Conservation (phyloP, 2,329 filamentous ascomycete species). For the Verticillium longisporum region DNA sequence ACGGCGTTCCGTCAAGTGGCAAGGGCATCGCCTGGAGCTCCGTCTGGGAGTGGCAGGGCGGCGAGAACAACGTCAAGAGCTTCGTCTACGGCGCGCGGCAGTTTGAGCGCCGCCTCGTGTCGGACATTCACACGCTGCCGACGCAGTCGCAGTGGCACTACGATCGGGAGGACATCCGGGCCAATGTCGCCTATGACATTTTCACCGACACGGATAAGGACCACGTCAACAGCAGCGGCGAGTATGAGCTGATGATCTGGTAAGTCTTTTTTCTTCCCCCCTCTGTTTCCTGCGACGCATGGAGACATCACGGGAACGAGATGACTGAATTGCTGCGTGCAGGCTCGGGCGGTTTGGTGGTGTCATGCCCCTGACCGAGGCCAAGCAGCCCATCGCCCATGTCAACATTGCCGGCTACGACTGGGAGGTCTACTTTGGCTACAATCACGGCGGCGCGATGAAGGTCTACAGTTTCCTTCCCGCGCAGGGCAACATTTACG, state of each 20-base stretch:
- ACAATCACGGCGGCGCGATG: constrained; percentile 38
- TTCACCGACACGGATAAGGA: constrained; percentile 41
- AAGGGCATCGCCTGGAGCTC: constrained; percentile 30
- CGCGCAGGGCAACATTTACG: constrained; percentile 27
- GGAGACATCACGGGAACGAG: too few species aligned
- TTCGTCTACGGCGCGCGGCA: constrained; percentile 32
- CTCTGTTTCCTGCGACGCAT: too few species aligned
- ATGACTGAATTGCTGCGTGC: not conserved
- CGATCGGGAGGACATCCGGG: constrained; percentile 39
- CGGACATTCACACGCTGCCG: constrained; percentile 24
- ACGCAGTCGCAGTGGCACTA: constrained; percentile 33
- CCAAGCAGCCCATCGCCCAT: constrained; percentile 10
- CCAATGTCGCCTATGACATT: constrained; percentile 56
- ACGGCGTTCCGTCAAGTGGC: constrained; percentile 19
- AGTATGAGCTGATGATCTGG: constrained; percentile 63
- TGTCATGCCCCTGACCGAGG: constrained; percentile 35
- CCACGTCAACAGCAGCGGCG: constrained; percentile 25
- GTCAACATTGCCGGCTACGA: constrained; percentile 15
- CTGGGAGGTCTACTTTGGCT: constrained; percentile 49
- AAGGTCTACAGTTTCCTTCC: constrained; percentile 45
- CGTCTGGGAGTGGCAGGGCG: constrained; percentile 33
- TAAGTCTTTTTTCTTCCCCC: constrained; percentile 3
- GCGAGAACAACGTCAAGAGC: constrained; percentile 31
- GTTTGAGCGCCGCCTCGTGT: constrained; percentile 20
- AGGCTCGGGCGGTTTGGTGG: constrained; percentile 51